Conservation (phyloP, 1,284 basidiomycete genomes). For the Amylostereum areolatum region DNA sequence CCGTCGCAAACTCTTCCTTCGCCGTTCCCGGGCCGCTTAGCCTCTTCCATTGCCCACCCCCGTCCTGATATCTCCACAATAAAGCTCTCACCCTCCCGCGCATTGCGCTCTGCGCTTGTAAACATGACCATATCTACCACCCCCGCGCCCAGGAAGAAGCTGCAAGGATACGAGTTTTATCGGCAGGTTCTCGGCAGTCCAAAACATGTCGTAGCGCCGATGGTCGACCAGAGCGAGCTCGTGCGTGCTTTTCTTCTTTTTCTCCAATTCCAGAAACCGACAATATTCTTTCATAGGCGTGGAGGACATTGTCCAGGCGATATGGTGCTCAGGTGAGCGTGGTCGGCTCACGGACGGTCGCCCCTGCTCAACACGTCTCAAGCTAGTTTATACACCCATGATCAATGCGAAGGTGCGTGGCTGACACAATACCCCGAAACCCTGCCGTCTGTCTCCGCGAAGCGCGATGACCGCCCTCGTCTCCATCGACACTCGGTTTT, state of each 20-base stretch:
- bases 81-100: not conserved
- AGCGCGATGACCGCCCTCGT: no score
- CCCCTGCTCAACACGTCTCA: constrained; percentile 6
- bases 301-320: constrained; percentile 83
- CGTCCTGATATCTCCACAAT: no score
- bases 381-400: constrained; percentile 95
- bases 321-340: constrained; percentile 71
- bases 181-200: constrained; percentile 72
- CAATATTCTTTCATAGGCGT: constrained; percentile 51
- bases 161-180: constrained; percentile 82
- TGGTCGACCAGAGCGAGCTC: constrained; percentile 97
- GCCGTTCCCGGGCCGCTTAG: no score
- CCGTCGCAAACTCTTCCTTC: no score
- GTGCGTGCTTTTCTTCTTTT: constrained; percentile 38
- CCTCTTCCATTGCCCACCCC: no score
- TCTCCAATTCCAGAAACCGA: not conserved
- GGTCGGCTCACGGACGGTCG: constrained; percentile 5
- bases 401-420: constrained; percentile 79
- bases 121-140: constrained; percentile 1
- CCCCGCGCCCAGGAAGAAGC: constrained; percentile 34
- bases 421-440: not conserved
- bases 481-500: no score
- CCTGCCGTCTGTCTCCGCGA: no score
- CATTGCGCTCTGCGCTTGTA: constrained; percentile 4
- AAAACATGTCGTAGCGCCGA: constrained; percentile 88